Evolutionary conservation across 495 filamentous ascomycete species (phyloP), one percentile per base, ranked within the genome.

Genomic region (Lophiostoma macrostomum): DNA sequence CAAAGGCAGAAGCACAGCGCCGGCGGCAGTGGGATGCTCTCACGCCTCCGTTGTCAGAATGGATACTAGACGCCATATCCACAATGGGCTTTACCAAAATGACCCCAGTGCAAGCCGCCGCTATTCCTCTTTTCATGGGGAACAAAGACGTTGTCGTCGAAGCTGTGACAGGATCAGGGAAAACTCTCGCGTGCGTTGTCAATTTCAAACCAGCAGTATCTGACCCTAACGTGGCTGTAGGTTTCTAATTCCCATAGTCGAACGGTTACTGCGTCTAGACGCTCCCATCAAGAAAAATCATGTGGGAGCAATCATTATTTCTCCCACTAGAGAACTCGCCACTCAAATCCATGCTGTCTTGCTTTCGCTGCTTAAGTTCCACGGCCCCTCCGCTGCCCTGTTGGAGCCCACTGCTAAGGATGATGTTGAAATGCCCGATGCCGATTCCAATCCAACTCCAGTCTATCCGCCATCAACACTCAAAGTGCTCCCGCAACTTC

Each of bases 81-180:
- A 81, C 81, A 43, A 89, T 91, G 85, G 87, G 90, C 37, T 96
- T 96, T 68, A 75, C 75, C 37, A 81, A 83, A 60, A 94, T 91
- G 73, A 98, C 93, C 2, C 93, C 93, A 0, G 93, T 96, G 13
- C 93, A 98, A 68, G 88, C 90, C 19, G 91, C 87, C n/a, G 85
- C 86, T 13, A 88, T 97, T 57, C 91, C 91, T 10, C 78, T 96
- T 13, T 95, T 96, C 68, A 82, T 88, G 71, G 84, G 83, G 6
- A 88, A 97, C 69, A 96, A 96, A 62, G 93, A 97, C 71, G 91
- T 97, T 0, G 91, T 97, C 2, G 91, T 96, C 23, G 91, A 96
- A 68, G 94, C 93, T 1, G 93, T 96, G 6, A 98, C 93, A 2
- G 93, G 94, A 6, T 93, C 87, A 64, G 93, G 93, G 36, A 98